Base-by-base conservation (phyloP, 1,284 basidiomycete genomes). In the Fomitopsis pinicola region DNA sequence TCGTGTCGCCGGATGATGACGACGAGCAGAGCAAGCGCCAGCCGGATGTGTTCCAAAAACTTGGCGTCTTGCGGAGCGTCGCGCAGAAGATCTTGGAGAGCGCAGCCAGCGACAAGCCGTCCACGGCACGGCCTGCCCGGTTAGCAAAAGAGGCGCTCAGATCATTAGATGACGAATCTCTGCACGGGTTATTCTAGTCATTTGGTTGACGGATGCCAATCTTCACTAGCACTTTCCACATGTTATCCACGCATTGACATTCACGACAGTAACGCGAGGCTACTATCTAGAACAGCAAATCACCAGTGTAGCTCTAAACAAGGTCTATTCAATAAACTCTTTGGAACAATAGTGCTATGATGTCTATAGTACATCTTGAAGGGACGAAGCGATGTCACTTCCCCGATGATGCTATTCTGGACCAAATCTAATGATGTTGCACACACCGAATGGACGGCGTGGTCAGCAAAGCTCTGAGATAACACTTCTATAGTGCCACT, bases 91-190 rank as follows among this genome's bases (percentile, higher is more conserved):
- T 92, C 1, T 76, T 88, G 61, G 87, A 90, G 66, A 88, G 86
- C 69, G 82, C 86, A 3, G 82, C 80, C 1, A 87, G 82, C 62
- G 92, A 95, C 60, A 84, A 84, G 46, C 86, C 91, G 2, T 80
- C 82, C n/a, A 86, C 96, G 55, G 82, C 91, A 17, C 80, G 94
- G 54, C 94, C 94, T 0, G 92, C 94, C 12, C 80, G 95, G 55
- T 94, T 97, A 70, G 88, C 94, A 4, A 82, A 87, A 66, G 95
- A 97, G 57, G 66, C 91, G 46, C 73, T 98, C 56, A 89, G 80
- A 68, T 75, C 71, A 44, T 68, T 77, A 59, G 75, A 71, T 14
- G 70, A 72, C 42, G 66, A 66, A 14, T 65, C 59, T 8, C 52
- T 66, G 33, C 63, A 66, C 40, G 68, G 67, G 55, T 36, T 68